A percentile compares a stretch with the other conserved stretches of the same genome.
phyloP scores from a whole-genome alignment of 1,284 basidiomycete species.

The Rhodotorula sp. region DNA sequence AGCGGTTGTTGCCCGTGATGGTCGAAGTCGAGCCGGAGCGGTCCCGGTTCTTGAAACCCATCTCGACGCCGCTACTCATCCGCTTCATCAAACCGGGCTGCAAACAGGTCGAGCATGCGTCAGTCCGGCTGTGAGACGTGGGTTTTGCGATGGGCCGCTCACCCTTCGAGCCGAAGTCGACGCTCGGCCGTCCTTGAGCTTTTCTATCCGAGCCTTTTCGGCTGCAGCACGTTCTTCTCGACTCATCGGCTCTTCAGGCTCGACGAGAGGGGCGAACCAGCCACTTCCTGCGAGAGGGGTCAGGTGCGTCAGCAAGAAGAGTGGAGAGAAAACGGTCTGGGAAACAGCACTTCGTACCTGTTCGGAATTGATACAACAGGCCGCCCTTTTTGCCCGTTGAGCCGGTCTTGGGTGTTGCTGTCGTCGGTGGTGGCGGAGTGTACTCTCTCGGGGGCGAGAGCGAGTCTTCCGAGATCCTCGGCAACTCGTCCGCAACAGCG shows the following conservation, averaged over 20 bases:
- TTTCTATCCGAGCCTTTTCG: constrained; percentile 28
- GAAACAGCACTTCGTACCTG: constrained; percentile 9
- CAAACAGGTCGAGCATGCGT: neutral
- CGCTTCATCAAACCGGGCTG: constrained; percentile 30
- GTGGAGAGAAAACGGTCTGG: neutral
- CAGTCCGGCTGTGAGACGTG: neutral
- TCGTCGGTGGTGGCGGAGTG: neutral
- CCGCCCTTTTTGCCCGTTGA: neutral
- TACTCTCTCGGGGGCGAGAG: neutral
- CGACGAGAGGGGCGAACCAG: constrained; percentile 38
- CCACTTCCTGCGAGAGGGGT: constrained; percentile 19
- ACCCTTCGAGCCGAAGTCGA: constrained; percentile 1
- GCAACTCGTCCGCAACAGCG: constrained; percentile 19
- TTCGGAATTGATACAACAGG: constrained; percentile 24
- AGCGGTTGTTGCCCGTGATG: neutral
- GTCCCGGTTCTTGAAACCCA: constrained; percentile 9
- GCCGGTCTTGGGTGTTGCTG: neutral
- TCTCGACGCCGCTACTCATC: constrained; percentile 31
- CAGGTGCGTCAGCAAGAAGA: too few species aligned
- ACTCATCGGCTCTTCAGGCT: constrained; percentile 10
- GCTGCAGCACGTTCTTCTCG: constrained; percentile 14
- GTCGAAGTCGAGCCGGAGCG: neutral
- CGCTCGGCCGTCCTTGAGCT: constrained; percentile 21
- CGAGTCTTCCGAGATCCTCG: constrained; percentile 8
- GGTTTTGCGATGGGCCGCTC: neutral